Evolutionary conservation across 2,329 filamentous ascomycete genomes (phyloP), one percentile per base, ranked within the genome.

Genomic region (Aspergillus flavus): DNA sequence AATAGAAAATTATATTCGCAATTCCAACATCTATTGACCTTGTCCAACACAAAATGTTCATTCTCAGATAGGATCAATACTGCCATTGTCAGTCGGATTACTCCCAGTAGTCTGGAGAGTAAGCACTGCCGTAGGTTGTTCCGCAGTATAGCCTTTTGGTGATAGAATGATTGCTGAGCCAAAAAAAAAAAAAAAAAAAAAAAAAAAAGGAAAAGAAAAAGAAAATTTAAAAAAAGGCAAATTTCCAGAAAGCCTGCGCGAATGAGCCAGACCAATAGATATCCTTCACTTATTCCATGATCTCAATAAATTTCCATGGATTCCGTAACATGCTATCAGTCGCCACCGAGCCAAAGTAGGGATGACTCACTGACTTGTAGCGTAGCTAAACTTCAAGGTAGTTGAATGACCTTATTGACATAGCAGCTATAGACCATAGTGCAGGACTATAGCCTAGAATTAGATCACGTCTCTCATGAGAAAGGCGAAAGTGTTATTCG

Each of bases 401-500:
- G 2, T 21, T 34, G 28, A 32, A 32, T 32, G 26, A 21, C 48
- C 16, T 32, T 21, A 32, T 34, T 32, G 16, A 52, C 28, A 10
- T 52, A 52, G 16, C 48, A 10, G 28, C 9, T 19, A 34, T 52
- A 32, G 48, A n/a, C n/a, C 48, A 19, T n/a, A 34, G 28, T 32
- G 9, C 14, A 52, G 19, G 28, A 21, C 14, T 30, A 52, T 32
- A 12, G 48, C 28, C 30, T 34, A 52, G 14, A 28, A 3, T 32
- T 32, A 6, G 48, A 34, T n/a, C 28, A 23, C 3, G 30, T 61
- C 59, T 36, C 43, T 50, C 52, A 57, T 57, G 11, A 50, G 28
- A 21, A 30, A 61, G 19, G 59, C 56, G 21, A 57, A 50, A 52
- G 48, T 50, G 32, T 61, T 61, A 41, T 46, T 56, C 10, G 36